A percentile compares a stretch with the other conserved stretches of the same genome.
phyloP scores from a whole-genome alignment of 306 rosid species.

The Comarum palustre region DNA sequence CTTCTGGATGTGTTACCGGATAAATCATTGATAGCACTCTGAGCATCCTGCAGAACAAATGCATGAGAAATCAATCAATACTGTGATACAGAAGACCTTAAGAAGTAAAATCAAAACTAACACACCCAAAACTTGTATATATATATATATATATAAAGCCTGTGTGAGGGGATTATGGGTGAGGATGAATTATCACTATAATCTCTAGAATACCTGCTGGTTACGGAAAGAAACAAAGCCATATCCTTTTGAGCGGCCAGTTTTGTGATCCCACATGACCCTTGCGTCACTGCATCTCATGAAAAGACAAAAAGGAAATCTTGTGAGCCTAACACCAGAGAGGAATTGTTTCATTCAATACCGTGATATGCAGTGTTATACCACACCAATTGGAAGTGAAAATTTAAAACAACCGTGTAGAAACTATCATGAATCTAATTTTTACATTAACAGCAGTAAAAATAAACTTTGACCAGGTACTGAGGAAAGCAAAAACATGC shows the following conservation, averaged over 20 bases:
- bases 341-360: conserved; percentile 1
- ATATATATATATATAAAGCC: too few species aligned
- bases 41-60: conserved; percentile 65
- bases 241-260: conserved; percentile 83
- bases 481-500: conserved; percentile 22
- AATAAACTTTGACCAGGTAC: neutral
- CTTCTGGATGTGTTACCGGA: conserved; percentile 47
- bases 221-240: conserved; percentile 82
- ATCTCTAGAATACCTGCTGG: conserved; percentile 54
- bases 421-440: conserved; percentile 20
- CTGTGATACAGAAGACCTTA: conserved; percentile 2
- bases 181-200: conserved; percentile 15
- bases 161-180: neutral
- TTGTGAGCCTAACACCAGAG: conserved; percentile 28
- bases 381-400: conserved; percentile 3
- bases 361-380: neutral
- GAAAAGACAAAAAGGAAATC: conserved; percentile 21
- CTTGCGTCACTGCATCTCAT: conserved; percentile 64
- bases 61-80: conserved; percentile 18
- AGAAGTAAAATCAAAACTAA: conserved; percentile 4
- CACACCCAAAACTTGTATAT: too few species aligned
- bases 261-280: conserved; percentile 95
- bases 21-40: conserved; percentile 75
- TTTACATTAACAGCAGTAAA: conserved; percentile 24
- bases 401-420: neutral